Evolutionary conservation across 2,329 filamentous ascomycete species (phyloP).

Genomic region (Xylaria sp.): DNA sequence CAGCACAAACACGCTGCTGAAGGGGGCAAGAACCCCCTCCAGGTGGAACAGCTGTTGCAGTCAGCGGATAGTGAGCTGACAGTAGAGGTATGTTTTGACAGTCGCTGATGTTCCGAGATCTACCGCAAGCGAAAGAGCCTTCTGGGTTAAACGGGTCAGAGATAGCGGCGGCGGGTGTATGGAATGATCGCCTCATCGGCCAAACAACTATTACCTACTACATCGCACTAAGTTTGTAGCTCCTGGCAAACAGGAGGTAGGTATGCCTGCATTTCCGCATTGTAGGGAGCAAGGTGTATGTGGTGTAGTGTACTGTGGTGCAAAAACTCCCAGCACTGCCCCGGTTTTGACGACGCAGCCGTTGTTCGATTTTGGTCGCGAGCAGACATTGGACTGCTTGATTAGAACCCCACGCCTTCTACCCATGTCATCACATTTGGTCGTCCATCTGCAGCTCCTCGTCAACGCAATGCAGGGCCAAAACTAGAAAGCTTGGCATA

Average conservation of each 20-base stretch:
- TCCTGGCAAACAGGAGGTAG: slow-evolving; percentile 8
- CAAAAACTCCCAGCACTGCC: not conserved
- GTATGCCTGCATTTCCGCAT: slow-evolving; percentile 7
- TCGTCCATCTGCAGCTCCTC: slow-evolving; percentile 24
- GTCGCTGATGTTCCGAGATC: slow-evolving; percentile 1
- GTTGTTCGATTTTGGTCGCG: slow-evolving; percentile 1
- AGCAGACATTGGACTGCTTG: not conserved
- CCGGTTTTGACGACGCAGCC: not conserved
- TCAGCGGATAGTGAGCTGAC: slow-evolving; percentile 36
- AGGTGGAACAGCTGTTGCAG: slow-evolving; percentile 27
- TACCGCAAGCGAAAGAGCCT: slow-evolving; percentile 10
- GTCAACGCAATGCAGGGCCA: slow-evolving; percentile 30
- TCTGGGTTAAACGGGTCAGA: slow-evolving; percentile 3
- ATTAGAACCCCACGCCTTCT: slow-evolving; percentile 34
- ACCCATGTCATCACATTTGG: slow-evolving; percentile 32
- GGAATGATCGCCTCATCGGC: slow-evolving; percentile 1
- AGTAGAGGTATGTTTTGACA: slow-evolving; percentile 11
- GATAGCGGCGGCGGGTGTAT: not conserved
- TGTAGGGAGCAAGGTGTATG: not conserved
- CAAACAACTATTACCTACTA: not conserved
- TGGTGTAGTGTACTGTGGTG: not conserved
- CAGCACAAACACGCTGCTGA: slow-evolving; percentile 16
- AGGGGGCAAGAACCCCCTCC: slow-evolving; percentile 24
- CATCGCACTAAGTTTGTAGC: not conserved
- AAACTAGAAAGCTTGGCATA: slow-evolving; percentile 30